These are phyloP conservation scores for Aspergillus fumigatus DNA, from an alignment of 2,329 filamentous ascomycete genomes.

Conservation along the genomic window DNA sequence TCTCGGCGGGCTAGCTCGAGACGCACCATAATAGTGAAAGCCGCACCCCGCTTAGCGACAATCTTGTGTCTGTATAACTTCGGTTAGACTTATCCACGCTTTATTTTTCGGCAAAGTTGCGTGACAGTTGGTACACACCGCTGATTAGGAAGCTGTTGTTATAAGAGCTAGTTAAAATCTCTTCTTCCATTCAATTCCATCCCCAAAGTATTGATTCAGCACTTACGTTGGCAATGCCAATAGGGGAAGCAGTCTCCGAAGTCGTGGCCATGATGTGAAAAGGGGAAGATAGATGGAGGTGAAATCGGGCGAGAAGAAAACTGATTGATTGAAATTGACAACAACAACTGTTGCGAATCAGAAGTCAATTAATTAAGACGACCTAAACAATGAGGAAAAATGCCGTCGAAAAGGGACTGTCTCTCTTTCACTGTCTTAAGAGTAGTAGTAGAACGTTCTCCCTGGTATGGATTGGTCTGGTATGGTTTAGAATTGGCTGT, in stretches of 20 bases:
- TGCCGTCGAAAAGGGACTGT: conserved; percentile 8
- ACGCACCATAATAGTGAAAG: conserved; percentile 97
- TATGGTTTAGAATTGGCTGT: conserved; percentile 4
- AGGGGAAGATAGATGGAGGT: conserved; percentile 12
- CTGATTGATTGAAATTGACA: conserved; percentile 9
- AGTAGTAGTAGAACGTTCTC: conserved; percentile 10
- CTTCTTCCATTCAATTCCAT: not conserved
- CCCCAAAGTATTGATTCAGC: not conserved
- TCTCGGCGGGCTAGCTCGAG: not conserved
- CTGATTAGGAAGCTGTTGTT: conserved; percentile 61
- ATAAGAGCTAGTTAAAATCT: conserved; percentile 28
- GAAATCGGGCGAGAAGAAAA: conserved; percentile 15
- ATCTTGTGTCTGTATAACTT: conserved; percentile 59
- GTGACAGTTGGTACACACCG: conserved; percentile 43
- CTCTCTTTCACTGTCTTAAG: conserved; percentile 11
- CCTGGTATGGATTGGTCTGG: not conserved
- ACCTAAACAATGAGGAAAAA: conserved; percentile 4
- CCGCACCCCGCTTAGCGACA: conserved; percentile 80
- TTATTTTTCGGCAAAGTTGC: conserved; percentile 37
- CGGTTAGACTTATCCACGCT: conserved; percentile 18
- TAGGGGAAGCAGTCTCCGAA: conserved; percentile 59
- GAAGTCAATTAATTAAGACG: not conserved
- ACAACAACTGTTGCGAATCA: not conserved
- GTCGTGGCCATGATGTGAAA: conserved; percentile 50
- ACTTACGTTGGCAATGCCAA: conserved; percentile 71